These are phyloP conservation scores for Dactylonectria macrodidyma DNA, from an alignment of 2,329 filamentous ascomycete genomes.

Conservation along the genomic window DNA sequence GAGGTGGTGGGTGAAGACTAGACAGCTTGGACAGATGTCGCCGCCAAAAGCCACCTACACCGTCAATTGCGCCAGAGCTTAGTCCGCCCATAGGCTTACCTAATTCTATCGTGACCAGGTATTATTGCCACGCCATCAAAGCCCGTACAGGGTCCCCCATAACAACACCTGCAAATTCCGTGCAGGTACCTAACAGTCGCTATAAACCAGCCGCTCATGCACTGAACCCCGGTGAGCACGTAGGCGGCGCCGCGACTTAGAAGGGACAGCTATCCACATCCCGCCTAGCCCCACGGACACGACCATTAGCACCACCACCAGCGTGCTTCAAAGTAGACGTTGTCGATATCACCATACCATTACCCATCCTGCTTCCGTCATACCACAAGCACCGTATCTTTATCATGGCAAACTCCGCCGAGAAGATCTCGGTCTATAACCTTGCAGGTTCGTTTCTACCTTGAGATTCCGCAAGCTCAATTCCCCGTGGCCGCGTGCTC, in stretches of 20 bases:
- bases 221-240: conserved; percentile 9
- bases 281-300: conserved; percentile 13
- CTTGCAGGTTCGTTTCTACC: conserved; percentile 67
- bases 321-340: conserved; percentile 17
- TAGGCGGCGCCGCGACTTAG: not conserved
- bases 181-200: conserved; percentile 5
- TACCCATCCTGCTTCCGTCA: conserved; percentile 21
- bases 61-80: conserved; percentile 27
- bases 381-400: conserved; percentile 16
- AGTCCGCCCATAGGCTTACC: conserved; percentile 20
- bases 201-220: not conserved
- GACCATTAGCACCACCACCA: not conserved
- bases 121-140: conserved; percentile 8
- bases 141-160: not conserved
- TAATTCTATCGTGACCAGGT: conserved; percentile 20
- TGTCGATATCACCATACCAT: conserved; percentile 19
- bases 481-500: not conserved
- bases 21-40: conserved; percentile 16
- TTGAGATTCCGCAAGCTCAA: not conserved
- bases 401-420: conserved; percentile 55
- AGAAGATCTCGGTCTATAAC: conserved; percentile 78
- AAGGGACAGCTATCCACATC: conserved; percentile 34
- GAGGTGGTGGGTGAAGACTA: conserved; percentile 10
- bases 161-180: no score
- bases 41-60: conserved; percentile 31